phyloP scores from a whole-genome alignment of 805 yeast genomes.

The Barnettozyma wickerhamii region DNA sequence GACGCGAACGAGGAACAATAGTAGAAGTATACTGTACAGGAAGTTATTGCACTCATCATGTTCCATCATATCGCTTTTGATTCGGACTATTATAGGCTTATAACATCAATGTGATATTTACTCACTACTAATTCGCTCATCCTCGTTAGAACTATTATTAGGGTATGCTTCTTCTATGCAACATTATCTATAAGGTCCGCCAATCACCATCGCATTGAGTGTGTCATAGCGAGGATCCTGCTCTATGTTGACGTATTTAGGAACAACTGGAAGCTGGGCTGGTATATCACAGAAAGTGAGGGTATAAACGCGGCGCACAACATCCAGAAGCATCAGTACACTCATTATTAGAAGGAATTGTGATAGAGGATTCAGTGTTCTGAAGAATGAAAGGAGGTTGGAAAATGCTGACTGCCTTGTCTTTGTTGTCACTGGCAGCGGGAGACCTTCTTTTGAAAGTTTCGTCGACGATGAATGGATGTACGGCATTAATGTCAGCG shows the following conservation, averaged over 20 bases:
- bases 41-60: too few species aligned
- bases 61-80: too few species aligned
- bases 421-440: background rate
- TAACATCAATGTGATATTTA: too few species aligned
- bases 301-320: background rate
- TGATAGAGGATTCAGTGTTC: background rate
- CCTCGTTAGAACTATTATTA: too few species aligned
- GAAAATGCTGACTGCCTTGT: background rate
- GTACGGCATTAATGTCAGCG: too few species aligned
- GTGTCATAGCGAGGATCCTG: background rate
- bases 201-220: background rate
- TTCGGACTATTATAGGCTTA: too few species aligned
- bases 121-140: too few species aligned
- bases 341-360: background rate
- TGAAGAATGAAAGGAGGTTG: background rate
- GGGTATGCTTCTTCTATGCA: too few species aligned
- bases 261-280: background rate
- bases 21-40: too few species aligned
- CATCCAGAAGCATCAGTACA: background rate
- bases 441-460: conserved; percentile 2
- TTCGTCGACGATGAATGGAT: too few species aligned
- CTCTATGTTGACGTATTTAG: background rate
- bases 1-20: too few species aligned
- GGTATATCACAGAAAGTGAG: background rate
- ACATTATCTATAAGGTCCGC: too few species aligned